Percentiles rank a stretch among this genome's conserved stretches.
These are phyloP conservation scores for Colletotrichum sp. DNA, from an alignment of 2,329 filamentous ascomycete genomes.

Conservation along the genomic window DNA sequence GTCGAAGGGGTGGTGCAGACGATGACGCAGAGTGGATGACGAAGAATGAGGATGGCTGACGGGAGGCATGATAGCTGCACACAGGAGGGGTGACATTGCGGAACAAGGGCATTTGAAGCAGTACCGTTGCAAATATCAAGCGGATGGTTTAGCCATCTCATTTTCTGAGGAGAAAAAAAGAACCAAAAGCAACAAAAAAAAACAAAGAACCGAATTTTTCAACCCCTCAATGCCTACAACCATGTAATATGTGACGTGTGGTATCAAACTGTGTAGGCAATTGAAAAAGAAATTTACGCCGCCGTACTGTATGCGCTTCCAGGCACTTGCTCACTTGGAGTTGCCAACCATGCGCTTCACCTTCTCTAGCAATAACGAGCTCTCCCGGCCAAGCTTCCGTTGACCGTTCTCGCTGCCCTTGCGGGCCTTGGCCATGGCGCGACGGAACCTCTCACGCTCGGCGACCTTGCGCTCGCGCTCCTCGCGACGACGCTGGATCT, in stretches of 20 bases:
- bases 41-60: not conserved
- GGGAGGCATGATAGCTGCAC: not conserved
- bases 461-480: constrained; percentile 71
- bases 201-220: not conserved
- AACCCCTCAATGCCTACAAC: not conserved
- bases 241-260: not conserved
- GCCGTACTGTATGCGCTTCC: not conserved
- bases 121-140: constrained; percentile 8
- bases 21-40: not conserved
- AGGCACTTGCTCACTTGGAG: not conserved
- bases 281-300: not conserved
- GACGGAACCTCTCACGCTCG: constrained; percentile 68
- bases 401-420: constrained; percentile 71
- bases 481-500: constrained; percentile 55
- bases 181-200: not conserved
- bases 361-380: constrained; percentile 76
- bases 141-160: not conserved
- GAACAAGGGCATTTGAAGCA: not conserved
- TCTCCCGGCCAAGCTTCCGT: constrained; percentile 83
- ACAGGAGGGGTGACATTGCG: not conserved
- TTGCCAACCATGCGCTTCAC: constrained; percentile 73
- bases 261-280: constrained; percentile 6
- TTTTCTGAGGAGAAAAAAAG: not conserved
- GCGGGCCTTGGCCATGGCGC: constrained; percentile 76
- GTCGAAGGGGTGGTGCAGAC: not conserved